Evolutionary conservation across 495 filamentous ascomycete species (phyloP).

Genomic region (Lichenothelia convexa): DNA sequence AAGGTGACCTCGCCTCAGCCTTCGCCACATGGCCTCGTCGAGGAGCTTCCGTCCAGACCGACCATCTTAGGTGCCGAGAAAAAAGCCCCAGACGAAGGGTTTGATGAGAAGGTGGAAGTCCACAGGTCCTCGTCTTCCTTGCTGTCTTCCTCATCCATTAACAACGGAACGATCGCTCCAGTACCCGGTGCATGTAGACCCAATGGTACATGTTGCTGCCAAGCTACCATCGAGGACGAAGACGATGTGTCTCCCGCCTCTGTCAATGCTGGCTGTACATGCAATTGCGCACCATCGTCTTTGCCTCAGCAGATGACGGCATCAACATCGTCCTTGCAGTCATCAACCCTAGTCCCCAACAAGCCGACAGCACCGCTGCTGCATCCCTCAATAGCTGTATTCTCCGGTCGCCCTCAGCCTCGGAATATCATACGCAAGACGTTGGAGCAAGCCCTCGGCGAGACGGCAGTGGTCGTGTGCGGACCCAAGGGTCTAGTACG

Average conservation of each 20-base stretch:
- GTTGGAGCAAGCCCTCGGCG: slow-evolving; percentile 59
- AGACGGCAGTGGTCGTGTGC: slow-evolving; percentile 70
- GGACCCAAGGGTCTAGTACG: slow-evolving; percentile 50
- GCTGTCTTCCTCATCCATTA: background rate
- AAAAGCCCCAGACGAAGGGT: background rate
- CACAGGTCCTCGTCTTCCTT: slow-evolving; percentile 1
- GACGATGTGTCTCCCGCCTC: slow-evolving; percentile 15
- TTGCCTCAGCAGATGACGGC: slow-evolving; percentile 1
- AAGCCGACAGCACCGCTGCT: slow-evolving; percentile 6
- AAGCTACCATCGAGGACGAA: slow-evolving; percentile 29
- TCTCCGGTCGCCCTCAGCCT: slow-evolving; percentile 27
- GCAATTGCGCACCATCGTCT: slow-evolving; percentile 4
- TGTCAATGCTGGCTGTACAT: slow-evolving; percentile 17
- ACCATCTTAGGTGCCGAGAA: slow-evolving; percentile 7
- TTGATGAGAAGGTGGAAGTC: slow-evolving; percentile 7
- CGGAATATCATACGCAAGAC: slow-evolving; percentile 31
- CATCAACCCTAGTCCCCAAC: slow-evolving; percentile 1
- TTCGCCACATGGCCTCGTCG: background rate
- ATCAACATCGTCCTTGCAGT: slow-evolving; percentile 4
- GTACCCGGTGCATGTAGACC: slow-evolving; percentile 16
- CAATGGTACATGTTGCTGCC: slow-evolving; percentile 35
- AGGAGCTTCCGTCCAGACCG: slow-evolving; percentile 6
- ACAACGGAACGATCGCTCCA: background rate
- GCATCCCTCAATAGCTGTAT: slow-evolving; percentile 12
- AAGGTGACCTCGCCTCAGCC: slow-evolving; percentile 3